Conservation (phyloP, 1,139 yeast genomes). For the Yamadazyma songkhlaensis region DNA sequence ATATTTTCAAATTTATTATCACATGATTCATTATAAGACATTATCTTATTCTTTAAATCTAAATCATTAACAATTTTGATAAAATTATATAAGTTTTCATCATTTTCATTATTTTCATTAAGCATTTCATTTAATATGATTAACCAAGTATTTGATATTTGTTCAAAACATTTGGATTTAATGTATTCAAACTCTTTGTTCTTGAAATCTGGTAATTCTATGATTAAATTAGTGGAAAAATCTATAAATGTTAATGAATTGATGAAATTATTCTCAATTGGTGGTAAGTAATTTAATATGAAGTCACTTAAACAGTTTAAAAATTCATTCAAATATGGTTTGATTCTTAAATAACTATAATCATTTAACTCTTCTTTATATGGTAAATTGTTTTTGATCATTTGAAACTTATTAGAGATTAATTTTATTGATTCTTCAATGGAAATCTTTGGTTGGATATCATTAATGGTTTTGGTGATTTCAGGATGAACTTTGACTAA, state of each 20-base stretch:
- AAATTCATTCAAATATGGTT: conserved; percentile 71
- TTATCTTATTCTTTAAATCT: conserved; percentile 45
- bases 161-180: conserved; percentile 72
- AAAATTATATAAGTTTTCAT: conserved; percentile 24
- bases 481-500: conserved; percentile 64
- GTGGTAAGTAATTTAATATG: conserved; percentile 76
- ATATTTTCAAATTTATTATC: conserved; percentile 49
- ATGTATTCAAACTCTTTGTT: conserved; percentile 73
- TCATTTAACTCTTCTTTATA: conserved; percentile 78
- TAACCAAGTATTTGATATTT: conserved; percentile 74
- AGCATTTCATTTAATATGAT: conserved; percentile 43
- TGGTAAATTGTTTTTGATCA: conserved; percentile 55
- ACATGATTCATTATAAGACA: conserved; percentile 57
- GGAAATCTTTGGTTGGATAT: conserved; percentile 59
- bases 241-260: conserved; percentile 68
- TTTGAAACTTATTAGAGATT: conserved; percentile 45
- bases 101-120: conserved; percentile 8
- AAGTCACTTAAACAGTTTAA: conserved; percentile 77
- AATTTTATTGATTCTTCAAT: conserved; percentile 50
- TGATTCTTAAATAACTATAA: conserved; percentile 83
- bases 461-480: conserved; percentile 48
- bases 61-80: conserved; percentile 33
- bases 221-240: conserved; percentile 61
- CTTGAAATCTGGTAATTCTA: conserved; percentile 69
- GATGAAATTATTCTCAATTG: conserved; percentile 57